phyloP scores from a whole-genome alignment of 139 green algal genomes.

The Tetradesmus lagerheimii region DNA sequence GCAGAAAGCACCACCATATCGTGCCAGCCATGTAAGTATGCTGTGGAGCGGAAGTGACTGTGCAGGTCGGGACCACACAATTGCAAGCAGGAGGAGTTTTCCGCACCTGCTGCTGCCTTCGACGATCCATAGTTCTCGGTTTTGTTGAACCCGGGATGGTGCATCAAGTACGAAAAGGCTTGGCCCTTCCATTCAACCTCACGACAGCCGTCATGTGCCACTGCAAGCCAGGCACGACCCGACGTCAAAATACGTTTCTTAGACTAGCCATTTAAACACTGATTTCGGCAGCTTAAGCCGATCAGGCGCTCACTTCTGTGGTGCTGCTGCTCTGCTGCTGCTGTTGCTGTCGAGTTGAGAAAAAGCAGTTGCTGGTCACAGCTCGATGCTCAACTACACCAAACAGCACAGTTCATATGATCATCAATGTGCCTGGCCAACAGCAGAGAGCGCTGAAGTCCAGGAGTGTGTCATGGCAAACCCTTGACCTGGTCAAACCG shows the following conservation, averaged over 20 bases:
- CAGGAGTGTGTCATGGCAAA: neutral
- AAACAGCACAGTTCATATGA: too few relatives aligned
- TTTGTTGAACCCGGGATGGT: constrained; percentile 61
- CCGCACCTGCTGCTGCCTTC: neutral
- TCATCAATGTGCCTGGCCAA: too few relatives aligned
- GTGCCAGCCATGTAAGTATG: neutral
- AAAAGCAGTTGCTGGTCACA: neutral
- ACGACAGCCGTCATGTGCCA: constrained; percentile 71
- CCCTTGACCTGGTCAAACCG: neutral
- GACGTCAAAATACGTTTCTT: neutral
- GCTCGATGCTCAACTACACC: neutral
- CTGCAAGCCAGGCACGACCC: neutral
- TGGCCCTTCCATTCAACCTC: constrained; percentile 78
- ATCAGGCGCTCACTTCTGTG: constrained; percentile 22
- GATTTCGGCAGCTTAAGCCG: too few relatives aligned
- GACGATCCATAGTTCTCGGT: constrained; percentile 71
- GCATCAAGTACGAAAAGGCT: constrained; percentile 81
- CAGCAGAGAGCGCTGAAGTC: neutral
- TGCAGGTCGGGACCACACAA: constrained; percentile 5
- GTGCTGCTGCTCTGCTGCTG: neutral
- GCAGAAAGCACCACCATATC: neutral
- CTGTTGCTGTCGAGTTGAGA: too few relatives aligned
- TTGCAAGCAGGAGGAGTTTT: neutral
- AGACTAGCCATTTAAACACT: too few relatives aligned
- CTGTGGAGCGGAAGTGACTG: neutral